phyloP scores from a whole-genome alignment of 1,284 basidiomycete species.

The Taiwanofungus camphoratus region DNA sequence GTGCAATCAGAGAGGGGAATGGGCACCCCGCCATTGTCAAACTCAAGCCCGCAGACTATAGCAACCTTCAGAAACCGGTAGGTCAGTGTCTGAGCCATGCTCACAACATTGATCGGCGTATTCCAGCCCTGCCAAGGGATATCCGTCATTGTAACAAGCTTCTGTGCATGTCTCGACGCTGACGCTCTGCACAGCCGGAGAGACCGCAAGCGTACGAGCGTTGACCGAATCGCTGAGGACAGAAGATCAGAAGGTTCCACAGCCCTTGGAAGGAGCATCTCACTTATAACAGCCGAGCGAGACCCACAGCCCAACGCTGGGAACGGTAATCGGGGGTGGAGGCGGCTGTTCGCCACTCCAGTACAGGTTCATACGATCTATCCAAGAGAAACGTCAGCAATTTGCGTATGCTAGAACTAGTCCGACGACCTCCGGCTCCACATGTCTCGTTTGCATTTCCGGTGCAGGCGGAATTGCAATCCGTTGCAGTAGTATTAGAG shows the following conservation, averaged over 20 bases:
- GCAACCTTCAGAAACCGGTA: too few species aligned
- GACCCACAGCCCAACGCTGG: constrained; percentile 52
- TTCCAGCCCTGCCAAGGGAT: constrained; percentile 50
- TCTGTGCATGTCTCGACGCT: constrained; percentile 56
- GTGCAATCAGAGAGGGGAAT: constrained; percentile 46
- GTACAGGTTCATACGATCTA: constrained; percentile 55
- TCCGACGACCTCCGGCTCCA: constrained; percentile 38
- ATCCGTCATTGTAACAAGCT: constrained; percentile 58
- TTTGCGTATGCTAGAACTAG: constrained; percentile 4
- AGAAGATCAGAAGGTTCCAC: constrained; percentile 6
- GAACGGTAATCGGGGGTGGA: constrained; percentile 42
- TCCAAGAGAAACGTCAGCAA: neutral
- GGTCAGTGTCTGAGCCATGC: too few species aligned
- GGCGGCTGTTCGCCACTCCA: constrained; percentile 54
- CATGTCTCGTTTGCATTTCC: constrained; percentile 55
- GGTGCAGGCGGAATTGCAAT: constrained; percentile 59
- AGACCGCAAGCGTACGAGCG: constrained; percentile 44
- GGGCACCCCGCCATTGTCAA: constrained; percentile 42
- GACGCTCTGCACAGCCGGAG: constrained; percentile 35
- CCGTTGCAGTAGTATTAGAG: constrained; percentile 38
- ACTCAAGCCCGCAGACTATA: constrained; percentile 47
- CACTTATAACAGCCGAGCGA: constrained; percentile 65
- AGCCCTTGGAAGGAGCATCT: constrained; percentile 14
- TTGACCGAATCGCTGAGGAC: constrained; percentile 40
- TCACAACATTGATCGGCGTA: constrained; percentile 42